Conservation (phyloP, 2,329 filamentous ascomycete genomes). For the Verticillium alfalfae region DNA sequence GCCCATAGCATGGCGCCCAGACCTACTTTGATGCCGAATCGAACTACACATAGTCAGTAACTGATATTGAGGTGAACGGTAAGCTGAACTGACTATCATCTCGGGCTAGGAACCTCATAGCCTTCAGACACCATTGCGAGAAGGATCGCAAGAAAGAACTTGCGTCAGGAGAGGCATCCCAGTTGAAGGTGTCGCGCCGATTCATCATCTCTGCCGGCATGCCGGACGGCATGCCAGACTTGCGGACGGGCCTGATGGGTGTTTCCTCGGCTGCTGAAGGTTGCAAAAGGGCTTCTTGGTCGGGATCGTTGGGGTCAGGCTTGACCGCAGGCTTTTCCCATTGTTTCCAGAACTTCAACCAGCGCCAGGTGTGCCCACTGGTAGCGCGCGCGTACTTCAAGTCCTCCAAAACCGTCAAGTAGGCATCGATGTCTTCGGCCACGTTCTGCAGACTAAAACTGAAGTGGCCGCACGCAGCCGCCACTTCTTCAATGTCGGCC, state of each 20-base stretch:
- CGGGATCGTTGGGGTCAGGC: slow-evolving; percentile 28
- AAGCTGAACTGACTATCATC: slow-evolving; percentile 42
- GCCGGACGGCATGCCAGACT: slow-evolving; percentile 49
- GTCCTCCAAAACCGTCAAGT: slow-evolving; percentile 80
- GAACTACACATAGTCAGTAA: slow-evolving; percentile 25
- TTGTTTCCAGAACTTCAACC: slow-evolving; percentile 71
- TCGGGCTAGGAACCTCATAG: slow-evolving; percentile 42
- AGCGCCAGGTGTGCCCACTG: slow-evolving; percentile 67
- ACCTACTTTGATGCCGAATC: slow-evolving; percentile 89
- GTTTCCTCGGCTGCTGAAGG: slow-evolving; percentile 15
- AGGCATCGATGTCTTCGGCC: slow-evolving; percentile 80
- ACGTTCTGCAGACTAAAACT: slow-evolving; percentile 88
- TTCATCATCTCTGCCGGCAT: slow-evolving; percentile 49
- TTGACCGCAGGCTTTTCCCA: slow-evolving; percentile 15
- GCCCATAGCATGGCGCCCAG: slow-evolving; percentile 85
- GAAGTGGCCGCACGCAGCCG: slow-evolving; percentile 96
- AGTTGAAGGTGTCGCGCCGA: slow-evolving; percentile 48
- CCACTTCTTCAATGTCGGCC: slow-evolving; percentile 94
- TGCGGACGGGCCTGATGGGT: slow-evolving; percentile 40
- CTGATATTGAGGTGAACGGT: not conserved
- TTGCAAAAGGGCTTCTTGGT: slow-evolving; percentile 33
- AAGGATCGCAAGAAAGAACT: slow-evolving; percentile 35
- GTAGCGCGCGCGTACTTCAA: slow-evolving; percentile 66
- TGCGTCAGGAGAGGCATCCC: slow-evolving; percentile 47
- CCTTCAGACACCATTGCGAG: slow-evolving; percentile 39